Evolutionary conservation across 2,329 filamentous ascomycete species (phyloP), one percentile per base, ranked within the genome.

Genomic region (Aspergillus ruber): DNA sequence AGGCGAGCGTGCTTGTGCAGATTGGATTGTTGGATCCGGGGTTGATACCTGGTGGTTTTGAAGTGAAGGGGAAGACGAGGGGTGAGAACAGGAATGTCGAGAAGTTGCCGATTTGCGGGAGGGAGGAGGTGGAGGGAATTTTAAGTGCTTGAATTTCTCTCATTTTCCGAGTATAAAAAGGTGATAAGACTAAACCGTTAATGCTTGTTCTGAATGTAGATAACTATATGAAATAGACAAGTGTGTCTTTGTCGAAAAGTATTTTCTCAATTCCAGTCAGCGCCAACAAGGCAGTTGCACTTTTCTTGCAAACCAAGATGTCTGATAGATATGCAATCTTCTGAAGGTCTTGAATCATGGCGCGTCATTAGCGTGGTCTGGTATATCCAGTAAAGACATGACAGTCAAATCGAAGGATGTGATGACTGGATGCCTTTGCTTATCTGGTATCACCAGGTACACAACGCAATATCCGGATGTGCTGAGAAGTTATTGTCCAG

Each of bases 1-100:
- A 83, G 58, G 80, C 80, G 6, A 76, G 70, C 49, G 80, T 83
- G 27, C 62, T 83, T 46, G 74, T 81, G 45, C 80, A 83, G 59
- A 68, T 80, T 3, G 80, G 80, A 0, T 54, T 83, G 51, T 50
- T 83, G 50, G 78, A 82, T 67, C 71, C 76, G 23, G 72, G 72
- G 44, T 56, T 76, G 36, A 71, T 82, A 46, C 76, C 78, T 0
- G 61, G 70, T 18, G 58, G 74, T 4, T 67, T 80, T 39, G 52
- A 55, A 25, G 56, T 57, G n/a, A 60, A 59, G 39, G 56, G 59
- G 21, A 51, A 51, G 40, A 56, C 64, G 43, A 61, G 61, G 18
- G 59, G 60, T 23, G 54, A 62, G n/a, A 53, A 47, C 35, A 56
- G 58, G 45, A 51, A 46, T 17, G 56, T 66, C 35, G 50, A 62